Percentiles rank a stretch among this genome's conserved stretches.
Evolutionary conservation across 176 grass and related monocot genomes (phyloP).

Genomic region (Zoysia pacifica): DNA sequence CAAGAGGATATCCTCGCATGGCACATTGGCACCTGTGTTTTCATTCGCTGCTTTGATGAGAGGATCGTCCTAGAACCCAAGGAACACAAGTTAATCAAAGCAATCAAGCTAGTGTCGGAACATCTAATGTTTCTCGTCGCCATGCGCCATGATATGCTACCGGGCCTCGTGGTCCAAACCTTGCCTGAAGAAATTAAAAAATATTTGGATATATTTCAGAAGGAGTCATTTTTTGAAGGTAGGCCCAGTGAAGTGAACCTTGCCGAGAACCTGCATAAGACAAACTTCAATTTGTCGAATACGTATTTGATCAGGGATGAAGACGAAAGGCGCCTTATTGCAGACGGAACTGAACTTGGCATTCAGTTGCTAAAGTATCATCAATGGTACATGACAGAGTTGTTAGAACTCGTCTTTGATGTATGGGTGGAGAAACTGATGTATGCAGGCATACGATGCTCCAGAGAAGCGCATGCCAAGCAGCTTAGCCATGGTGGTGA

Average conservation of each 20-base stretch:
- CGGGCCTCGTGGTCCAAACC: neutral
- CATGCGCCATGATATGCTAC: neutral
- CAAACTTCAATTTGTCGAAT: neutral
- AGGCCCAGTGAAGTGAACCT: neutral
- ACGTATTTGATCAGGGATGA: too few relatives aligned
- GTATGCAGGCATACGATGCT: neutral
- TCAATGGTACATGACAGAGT: neutral
- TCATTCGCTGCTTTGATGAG: neutral
- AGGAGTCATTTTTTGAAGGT: too few relatives aligned
- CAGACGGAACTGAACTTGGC: neutral
- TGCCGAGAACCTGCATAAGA: neutral
- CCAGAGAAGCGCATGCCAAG: slow-evolving; percentile 12
- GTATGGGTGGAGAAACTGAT: slow-evolving; percentile 2
- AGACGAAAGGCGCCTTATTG: neutral
- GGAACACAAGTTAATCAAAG: neutral
- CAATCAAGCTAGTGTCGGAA: neutral
- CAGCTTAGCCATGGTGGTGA: slow-evolving; percentile 27
- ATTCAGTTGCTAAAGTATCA: neutral
- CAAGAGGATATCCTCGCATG: slow-evolving; percentile 41
- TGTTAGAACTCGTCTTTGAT: neutral
- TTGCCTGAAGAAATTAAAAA: neutral
- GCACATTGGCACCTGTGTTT: slow-evolving; percentile 52
- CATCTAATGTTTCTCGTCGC: neutral
- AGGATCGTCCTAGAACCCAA: neutral
- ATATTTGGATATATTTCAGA: too few relatives aligned